Evolutionary conservation across 371 early-diverging fungal genomes (phyloP), one percentile per base, ranked within the genome.

Genomic region (Catenaria anguillulae): DNA sequence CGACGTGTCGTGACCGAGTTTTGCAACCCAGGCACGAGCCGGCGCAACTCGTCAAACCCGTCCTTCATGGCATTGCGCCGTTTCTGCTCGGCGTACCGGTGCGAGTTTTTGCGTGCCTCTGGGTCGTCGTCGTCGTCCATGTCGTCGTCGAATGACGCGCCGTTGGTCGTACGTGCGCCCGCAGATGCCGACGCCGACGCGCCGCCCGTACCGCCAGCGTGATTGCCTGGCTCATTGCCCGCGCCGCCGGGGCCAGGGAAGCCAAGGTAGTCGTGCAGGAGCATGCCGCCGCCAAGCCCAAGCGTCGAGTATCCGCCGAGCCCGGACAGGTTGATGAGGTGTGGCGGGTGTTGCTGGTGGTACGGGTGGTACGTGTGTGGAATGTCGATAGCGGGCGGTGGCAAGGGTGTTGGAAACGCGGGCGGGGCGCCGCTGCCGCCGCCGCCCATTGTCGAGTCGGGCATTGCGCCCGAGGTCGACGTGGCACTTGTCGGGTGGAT

Each of bases 41-140:
- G 64, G 26, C 83, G 74, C 15, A 95, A 72, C n/a, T 84, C 77
- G 54, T 93, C 89, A 68, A 95, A 95, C 43, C 87, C 84, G 46
- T 84, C 74, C 62, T 90, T 91, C 26, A 93, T 72, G 33, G 85
- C 83, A 65, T 91, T 90, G n/a, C 95, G 75, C n/a, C 95, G 83
- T 65, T 85, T 85, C 69, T 95, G 93, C 67, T 95, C 95, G 4
- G 95, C 93, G 23, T 86, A 86, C 67, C 92, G 90, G 72, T 93
- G 93, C 8, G 81, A 83, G 13, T 85, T 84, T 19, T 84, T 78
- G 2, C 89, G 78, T 21, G 79, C 78, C 67, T 88, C 87, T 55
- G 88, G 77, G 2, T 85, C 84, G 0, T 83, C 81, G 56, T 85
- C 82, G 43, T 87, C 77, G 58, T 83, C 82, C 5, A 76, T 74